Conservation (phyloP, 805 yeast species). For the Wickerhamomyces mucosus region DNA sequence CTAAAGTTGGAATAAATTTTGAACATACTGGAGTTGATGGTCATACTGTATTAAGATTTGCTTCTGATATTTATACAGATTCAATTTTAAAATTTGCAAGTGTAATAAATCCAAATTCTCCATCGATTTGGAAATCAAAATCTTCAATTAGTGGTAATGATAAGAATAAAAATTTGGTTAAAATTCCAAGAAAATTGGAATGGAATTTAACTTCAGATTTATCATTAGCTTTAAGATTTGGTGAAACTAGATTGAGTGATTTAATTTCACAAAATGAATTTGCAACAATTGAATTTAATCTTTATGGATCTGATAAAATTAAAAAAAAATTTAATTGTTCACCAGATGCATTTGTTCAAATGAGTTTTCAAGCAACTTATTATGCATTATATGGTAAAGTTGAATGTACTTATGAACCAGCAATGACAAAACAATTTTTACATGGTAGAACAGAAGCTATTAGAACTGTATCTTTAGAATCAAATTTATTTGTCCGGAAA, state of each 20-base stretch:
- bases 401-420: conserved; percentile 92
- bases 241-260: conserved; percentile 83
- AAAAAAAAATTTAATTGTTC: conserved; percentile 71
- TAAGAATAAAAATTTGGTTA: conserved; percentile 39
- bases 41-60: conserved; percentile 82
- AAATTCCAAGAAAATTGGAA: conserved; percentile 79
- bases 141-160: conserved; percentile 40
- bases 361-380: conserved; percentile 89
- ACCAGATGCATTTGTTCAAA: conserved; percentile 91
- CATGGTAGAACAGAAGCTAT: conserved; percentile 94
- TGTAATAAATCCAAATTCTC: conserved; percentile 61
- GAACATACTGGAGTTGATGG: conserved; percentile 96
- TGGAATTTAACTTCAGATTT: conserved; percentile 79
- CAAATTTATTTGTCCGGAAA: conserved; percentile 74
- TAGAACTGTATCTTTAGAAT: conserved; percentile 72
- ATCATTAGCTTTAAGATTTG: conserved; percentile 74
- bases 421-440: conserved; percentile 81
- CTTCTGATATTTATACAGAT: conserved; percentile 85
- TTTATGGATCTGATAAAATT: conserved; percentile 67
- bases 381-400: conserved; percentile 88
- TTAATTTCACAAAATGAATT: conserved; percentile 86
- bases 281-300: conserved; percentile 60
- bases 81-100: conserved; percentile 81
- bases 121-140: conserved; percentile 54
- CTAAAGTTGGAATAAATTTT: conserved; percentile 87